A percentile compares a stretch with the other conserved stretches of the same genome.
Evolutionary conservation across 306 rosid genomes (phyloP).

Genomic region (Inga laurina): DNA sequence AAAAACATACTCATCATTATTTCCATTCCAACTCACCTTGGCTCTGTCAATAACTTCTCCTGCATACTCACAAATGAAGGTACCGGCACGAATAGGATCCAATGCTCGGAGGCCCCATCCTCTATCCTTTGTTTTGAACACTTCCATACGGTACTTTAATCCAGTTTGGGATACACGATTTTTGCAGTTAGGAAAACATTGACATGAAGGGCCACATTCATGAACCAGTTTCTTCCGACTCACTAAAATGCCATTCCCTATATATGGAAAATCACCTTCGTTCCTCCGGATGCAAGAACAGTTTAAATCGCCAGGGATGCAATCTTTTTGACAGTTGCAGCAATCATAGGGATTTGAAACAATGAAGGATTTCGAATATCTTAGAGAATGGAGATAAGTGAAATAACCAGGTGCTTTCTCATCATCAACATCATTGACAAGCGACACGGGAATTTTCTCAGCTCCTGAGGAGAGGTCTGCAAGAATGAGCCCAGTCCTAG

Average conservation of each 20-base stretch:
- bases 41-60: conserved; percentile 36
- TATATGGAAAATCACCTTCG: conserved; percentile 67
- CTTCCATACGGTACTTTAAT: conserved; percentile 65
- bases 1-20: conserved; percentile 53
- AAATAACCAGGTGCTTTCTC: conserved; percentile 60
- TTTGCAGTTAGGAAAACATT: conserved; percentile 65
- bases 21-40: conserved; percentile 41
- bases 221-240: conserved; percentile 55
- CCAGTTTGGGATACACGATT: conserved; percentile 64
- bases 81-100: conserved; percentile 73
- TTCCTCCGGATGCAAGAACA: conserved; percentile 64
- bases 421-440: conserved; percentile 65
- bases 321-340: conserved; percentile 54
- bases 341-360: conserved; percentile 47
- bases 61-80: conserved; percentile 53
- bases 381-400: conserved; percentile 62
- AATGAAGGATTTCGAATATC: conserved; percentile 55
- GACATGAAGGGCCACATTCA: conserved; percentile 75
- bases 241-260: conserved; percentile 47
- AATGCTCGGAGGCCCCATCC: conserved; percentile 75
- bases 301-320: conserved; percentile 61
- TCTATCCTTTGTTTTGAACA: conserved; percentile 59
- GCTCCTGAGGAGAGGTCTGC: conserved; percentile 66
- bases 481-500: conserved; percentile 67
- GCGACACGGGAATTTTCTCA: conserved; percentile 64